Percentiles rank a stretch among this genome's conserved stretches.
phyloP scores from a whole-genome alignment of 371 early-diverging fungal species.

The Choanephora cucurbitarum region DNA sequence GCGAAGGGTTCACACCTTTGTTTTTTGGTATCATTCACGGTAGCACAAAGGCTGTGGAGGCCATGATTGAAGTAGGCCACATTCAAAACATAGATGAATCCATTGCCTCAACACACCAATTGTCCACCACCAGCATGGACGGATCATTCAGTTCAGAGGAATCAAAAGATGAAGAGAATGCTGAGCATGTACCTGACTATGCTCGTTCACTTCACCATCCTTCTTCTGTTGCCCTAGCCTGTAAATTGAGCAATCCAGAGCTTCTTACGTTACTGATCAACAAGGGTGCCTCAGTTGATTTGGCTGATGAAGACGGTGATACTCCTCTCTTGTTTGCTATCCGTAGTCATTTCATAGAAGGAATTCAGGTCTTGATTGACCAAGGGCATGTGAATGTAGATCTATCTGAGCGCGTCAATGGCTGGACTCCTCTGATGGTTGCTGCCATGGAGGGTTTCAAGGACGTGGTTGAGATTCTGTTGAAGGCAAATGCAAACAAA shows the following conservation, averaged over 20 bases:
- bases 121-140: constrained; percentile 5
- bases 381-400: constrained; percentile 41
- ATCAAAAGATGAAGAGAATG: not conserved
- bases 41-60: constrained; percentile 52
- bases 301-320: constrained; percentile 68
- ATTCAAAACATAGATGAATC: constrained; percentile 54
- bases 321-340: constrained; percentile 64
- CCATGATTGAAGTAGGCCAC: constrained; percentile 57
- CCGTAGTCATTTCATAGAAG: constrained; percentile 53
- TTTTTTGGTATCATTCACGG: constrained; percentile 71
- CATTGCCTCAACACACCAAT: constrained; percentile 28
- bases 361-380: constrained; percentile 52
- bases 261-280: constrained; percentile 52
- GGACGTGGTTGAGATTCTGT: constrained; percentile 50
- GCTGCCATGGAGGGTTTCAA: constrained; percentile 65
- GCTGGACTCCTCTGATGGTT: constrained; percentile 68
- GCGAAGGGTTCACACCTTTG: constrained; percentile 71
- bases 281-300: constrained; percentile 55
- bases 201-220: constrained; percentile 41
- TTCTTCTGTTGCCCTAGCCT: constrained; percentile 60
- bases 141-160: not conserved
- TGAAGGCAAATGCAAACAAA: constrained; percentile 59
- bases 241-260: constrained; percentile 53
- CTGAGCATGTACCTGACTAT: constrained; percentile 37
- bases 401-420: constrained; percentile 48